Percentiles rank a stretch among this genome's conserved stretches.
Evolutionary conservation across 139 green algal genomes (phyloP).

Genomic region (Chloropicon primus): DNA sequence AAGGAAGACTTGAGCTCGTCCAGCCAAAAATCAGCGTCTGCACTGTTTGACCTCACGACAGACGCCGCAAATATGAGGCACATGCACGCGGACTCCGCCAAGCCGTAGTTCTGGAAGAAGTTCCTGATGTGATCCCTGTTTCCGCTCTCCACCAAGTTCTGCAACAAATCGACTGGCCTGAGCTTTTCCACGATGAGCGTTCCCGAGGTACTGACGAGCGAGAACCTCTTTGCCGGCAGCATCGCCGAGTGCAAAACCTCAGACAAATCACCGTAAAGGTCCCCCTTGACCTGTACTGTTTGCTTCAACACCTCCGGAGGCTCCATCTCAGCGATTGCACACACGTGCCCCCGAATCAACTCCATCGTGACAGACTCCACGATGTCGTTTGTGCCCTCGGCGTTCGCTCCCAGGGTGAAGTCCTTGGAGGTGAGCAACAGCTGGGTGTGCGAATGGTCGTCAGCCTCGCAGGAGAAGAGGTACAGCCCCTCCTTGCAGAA

Average conservation of each 20-base stretch:
- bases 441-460: neutral
- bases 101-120: conserved; percentile 69
- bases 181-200: conserved; percentile 57
- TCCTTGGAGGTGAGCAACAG: neutral
- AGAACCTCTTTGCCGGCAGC: conserved; percentile 26
- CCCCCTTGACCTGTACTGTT: neutral
- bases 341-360: neutral
- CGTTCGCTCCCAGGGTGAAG: neutral
- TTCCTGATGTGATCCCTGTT: conserved; percentile 35
- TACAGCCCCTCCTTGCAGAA: conserved; percentile 12
- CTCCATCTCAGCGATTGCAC: neutral
- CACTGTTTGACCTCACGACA: neutral
- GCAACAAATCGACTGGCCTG: conserved; percentile 50
- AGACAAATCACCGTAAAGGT: neutral
- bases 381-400: neutral
- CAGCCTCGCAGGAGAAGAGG: conserved; percentile 5
- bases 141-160: conserved; percentile 44
- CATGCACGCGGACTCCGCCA: conserved; percentile 71
- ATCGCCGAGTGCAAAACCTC: neutral
- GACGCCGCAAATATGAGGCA: conserved; percentile 60
- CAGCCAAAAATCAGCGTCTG: neutral
- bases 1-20: neutral
- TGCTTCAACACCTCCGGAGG: neutral
- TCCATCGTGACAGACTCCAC: neutral
- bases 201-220: conserved; percentile 63